These are phyloP conservation scores for Picochlorum sp. DNA, from an alignment of 139 green algal genomes.

Conservation along the genomic window DNA sequence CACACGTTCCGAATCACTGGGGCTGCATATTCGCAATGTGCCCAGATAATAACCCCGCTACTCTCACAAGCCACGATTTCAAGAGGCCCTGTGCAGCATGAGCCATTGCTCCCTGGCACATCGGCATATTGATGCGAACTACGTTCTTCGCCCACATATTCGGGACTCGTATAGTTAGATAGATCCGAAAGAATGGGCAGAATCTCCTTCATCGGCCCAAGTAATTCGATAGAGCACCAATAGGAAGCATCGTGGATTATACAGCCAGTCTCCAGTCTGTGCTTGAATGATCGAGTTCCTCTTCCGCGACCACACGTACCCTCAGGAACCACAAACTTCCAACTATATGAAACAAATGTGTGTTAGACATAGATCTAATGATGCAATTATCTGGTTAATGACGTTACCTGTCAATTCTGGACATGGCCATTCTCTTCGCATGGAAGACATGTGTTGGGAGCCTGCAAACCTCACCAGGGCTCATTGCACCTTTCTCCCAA, in stretches of 20 bases:
- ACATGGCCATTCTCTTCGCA: slow-evolving; percentile 52
- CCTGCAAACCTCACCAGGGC: background rate
- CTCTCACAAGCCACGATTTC: background rate
- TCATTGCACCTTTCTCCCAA: background rate
- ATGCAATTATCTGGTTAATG: no score
- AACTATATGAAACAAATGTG: background rate
- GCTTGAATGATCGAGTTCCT: slow-evolving; percentile 48
- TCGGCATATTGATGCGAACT: background rate
- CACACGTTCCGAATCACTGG: background rate
- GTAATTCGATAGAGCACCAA: slow-evolving; percentile 46
- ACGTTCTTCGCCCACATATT: background rate
- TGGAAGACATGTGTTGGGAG: slow-evolving; percentile 68
- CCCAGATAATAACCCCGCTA: background rate
- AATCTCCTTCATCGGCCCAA: slow-evolving; percentile 16
- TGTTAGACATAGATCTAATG: no score
- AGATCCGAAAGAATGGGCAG: background rate
- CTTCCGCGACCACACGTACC: slow-evolving; percentile 35
- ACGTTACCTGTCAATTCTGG: no score
- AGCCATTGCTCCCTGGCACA: background rate
- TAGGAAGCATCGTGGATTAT: slow-evolving; percentile 65
- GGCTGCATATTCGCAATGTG: background rate
- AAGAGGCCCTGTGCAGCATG: background rate
- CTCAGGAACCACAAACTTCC: slow-evolving; percentile 43
- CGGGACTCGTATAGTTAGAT: slow-evolving; percentile 1
- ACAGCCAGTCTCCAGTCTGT: slow-evolving; percentile 16